Evolutionary conservation across 2,329 filamentous ascomycete species (phyloP).

Genomic region (Venturia pyrina): DNA sequence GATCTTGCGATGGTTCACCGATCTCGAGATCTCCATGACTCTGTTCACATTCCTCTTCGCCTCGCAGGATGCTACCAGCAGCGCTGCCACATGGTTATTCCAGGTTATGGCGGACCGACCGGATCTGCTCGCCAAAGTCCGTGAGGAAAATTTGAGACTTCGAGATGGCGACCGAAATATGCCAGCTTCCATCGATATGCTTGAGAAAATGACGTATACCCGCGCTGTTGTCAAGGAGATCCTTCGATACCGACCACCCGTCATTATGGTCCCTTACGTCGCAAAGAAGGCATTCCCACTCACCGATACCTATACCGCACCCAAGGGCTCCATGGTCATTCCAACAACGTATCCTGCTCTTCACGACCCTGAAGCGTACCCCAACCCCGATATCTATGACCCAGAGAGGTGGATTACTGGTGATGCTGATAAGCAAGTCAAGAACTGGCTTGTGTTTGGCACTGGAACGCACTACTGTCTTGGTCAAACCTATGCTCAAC

Average conservation of each 20-base stretch:
- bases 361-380: slow-evolving; percentile 86
- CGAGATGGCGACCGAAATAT: slow-evolving; percentile 66
- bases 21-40: slow-evolving; percentile 87
- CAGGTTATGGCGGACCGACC: slow-evolving; percentile 88
- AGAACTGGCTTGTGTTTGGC: slow-evolving; percentile 96
- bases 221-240: slow-evolving; percentile 67
- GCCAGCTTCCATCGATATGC: slow-evolving; percentile 67
- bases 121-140: slow-evolving; percentile 81
- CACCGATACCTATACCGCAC: slow-evolving; percentile 76
- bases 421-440: slow-evolving; percentile 79
- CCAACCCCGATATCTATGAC: slow-evolving; percentile 78
- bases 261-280: slow-evolving; percentile 92
- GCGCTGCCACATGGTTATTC: slow-evolving; percentile 89
- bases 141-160: slow-evolving; percentile 75
- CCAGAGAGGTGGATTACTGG: slow-evolving; percentile 87
- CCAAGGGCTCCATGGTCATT: slow-evolving; percentile 92
- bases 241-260: slow-evolving; percentile 79
- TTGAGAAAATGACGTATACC: slow-evolving; percentile 84
- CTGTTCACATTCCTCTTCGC: slow-evolving; percentile 96
- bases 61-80: slow-evolving; percentile 93
- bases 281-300: slow-evolving; percentile 95
- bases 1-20: slow-evolving; percentile 74
- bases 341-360: slow-evolving; percentile 84
- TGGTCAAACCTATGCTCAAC: slow-evolving; percentile 81
- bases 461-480: slow-evolving; percentile 95